Evolutionary conservation across 2,329 filamentous ascomycete species (phyloP), one percentile per base, ranked within the genome.

Genomic region (Xylaria sp.): DNA sequence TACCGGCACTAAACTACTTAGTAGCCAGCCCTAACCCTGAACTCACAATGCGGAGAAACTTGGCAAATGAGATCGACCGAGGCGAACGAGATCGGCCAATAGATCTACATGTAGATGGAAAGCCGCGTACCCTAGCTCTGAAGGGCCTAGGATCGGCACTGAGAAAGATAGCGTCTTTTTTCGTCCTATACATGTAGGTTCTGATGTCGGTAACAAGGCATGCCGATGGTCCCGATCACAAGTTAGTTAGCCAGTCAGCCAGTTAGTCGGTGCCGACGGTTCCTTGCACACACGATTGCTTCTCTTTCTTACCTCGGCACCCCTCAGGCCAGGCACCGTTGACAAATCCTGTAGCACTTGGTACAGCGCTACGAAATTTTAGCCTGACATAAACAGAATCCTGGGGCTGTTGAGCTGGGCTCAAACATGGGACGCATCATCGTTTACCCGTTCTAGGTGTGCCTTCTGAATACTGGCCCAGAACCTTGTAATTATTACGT

Each of bases 401-500:
- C 31, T 11, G 9, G 27, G 36, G 55, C 27, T 33, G 27, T 47
- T 47, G 22, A 42, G 11, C 31, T 22, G n/a, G 53, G 9, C 31
- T 25, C 13, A 3, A 27, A 27, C 20, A 29, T 20, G 13, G 44
- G 42, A 38, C 31, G 20, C 56, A 36, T 49, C 11, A 22, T 59
- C 42, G 20, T 59, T n/a, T 25, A 27, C 31, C 56, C 20, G 27
- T 59, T 59, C 42, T 59, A 59, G 51, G 51, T n/a, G n/a, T n/a
- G n/a, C n/a, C n/a, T n/a, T n/a, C n/a, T n/a, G n/a, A n/a, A n/a
- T n/a, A n/a, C n/a, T n/a, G n/a, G n/a, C n/a, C n/a, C n/a, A n/a
- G n/a, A n/a, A n/a, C n/a, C n/a, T n/a, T n/a, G n/a, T n/a, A n/a
- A n/a, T n/a, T n/a, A n/a, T n/a, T n/a, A n/a, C n/a, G n/a, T n/a